Conservation (phyloP, 306 rosid species). For the Rosa lucieae region DNA sequence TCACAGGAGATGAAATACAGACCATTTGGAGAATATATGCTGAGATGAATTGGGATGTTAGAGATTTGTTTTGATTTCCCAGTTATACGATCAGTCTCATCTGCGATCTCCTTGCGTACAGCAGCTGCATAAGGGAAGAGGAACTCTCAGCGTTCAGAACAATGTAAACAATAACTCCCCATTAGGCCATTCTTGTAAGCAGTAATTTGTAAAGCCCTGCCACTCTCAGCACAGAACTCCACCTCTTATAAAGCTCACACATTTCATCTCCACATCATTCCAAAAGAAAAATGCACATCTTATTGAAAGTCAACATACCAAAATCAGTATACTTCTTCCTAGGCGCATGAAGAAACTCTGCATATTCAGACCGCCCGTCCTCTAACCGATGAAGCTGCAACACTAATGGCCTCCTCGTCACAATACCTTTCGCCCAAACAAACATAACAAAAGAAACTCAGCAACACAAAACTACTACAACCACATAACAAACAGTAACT, state of each 20-base stretch:
- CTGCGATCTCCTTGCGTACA: constrained; percentile 90
- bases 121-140: constrained; percentile 57
- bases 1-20: constrained; percentile 32
- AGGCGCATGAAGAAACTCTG: constrained; percentile 94
- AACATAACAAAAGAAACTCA: neutral
- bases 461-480: neutral
- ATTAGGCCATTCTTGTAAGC: neutral
- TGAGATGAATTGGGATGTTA: constrained; percentile 88
- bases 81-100: constrained; percentile 96
- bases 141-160: neutral
- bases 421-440: constrained; percentile 62
- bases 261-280: neutral
- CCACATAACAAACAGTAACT: neutral
- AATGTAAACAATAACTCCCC: neutral
- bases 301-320: constrained; percentile 45
- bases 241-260: neutral
- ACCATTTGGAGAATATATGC: constrained; percentile 99
- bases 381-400: constrained; percentile 92
- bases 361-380: constrained; percentile 70
- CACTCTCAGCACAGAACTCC: neutral
- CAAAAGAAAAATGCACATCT: constrained; percentile 10
- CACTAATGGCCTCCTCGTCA: constrained; percentile 91
- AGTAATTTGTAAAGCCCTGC: neutral
- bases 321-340: constrained; percentile 77
- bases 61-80: constrained; percentile 93